These are phyloP conservation scores for Dictyostelium citrinum DNA, from an alignment of 78 protist species.

Conservation along the genomic window DNA sequence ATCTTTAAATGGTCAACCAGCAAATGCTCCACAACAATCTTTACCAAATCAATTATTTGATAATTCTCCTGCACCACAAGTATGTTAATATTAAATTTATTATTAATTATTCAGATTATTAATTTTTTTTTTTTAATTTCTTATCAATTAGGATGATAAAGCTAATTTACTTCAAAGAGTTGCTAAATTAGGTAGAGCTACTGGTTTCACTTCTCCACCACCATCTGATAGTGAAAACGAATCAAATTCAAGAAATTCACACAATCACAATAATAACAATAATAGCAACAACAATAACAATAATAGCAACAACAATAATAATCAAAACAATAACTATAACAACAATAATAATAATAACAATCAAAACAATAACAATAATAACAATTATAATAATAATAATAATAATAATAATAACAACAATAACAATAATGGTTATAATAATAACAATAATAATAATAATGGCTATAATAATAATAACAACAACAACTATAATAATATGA, in stretches of 20 bases:
- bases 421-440: neutral
- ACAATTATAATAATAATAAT: neutral
- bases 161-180: constrained; percentile 53
- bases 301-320: neutral
- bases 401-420: neutral
- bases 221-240: constrained; percentile 65
- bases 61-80: constrained; percentile 55
- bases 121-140: neutral
- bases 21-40: constrained; percentile 12
- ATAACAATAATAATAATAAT: neutral
- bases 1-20: neutral
- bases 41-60: constrained; percentile 60
- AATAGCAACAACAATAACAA: constrained; percentile 5
- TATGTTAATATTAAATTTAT: neutral
- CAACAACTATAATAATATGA: neutral
- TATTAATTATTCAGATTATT: too few species aligned
- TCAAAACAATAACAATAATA: neutral
- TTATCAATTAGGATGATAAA: neutral
- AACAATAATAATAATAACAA: neutral
- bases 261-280: neutral
- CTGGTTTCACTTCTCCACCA: constrained; percentile 63
- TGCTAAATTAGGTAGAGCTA: constrained; percentile 63
- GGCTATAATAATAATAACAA: neutral
- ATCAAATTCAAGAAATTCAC: neutral
- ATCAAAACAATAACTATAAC: neutral